phyloP scores from a whole-genome alignment of 768 basidiomycete species.

The Tephrocybe sp. region DNA sequence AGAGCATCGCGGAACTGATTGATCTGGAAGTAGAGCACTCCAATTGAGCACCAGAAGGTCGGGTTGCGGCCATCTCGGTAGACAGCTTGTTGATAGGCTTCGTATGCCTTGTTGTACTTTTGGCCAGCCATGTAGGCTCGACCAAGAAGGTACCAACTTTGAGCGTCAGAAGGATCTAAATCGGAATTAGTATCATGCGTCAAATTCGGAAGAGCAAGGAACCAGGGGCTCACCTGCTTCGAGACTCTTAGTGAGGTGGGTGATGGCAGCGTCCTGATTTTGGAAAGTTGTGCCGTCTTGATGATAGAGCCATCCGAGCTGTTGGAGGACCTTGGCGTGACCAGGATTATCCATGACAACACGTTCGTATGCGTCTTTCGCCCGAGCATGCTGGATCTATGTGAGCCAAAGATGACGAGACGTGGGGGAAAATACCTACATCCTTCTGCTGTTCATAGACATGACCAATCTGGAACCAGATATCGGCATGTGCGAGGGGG shows the following conservation, averaged over 20 bases:
- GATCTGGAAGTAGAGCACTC: slow-evolving; percentile 99
- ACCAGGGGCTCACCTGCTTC: slow-evolving; percentile 73
- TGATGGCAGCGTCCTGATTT: slow-evolving; percentile 92
- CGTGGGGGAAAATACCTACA: slow-evolving; percentile 42
- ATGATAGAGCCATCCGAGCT: slow-evolving; percentile 97
- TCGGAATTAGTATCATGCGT: neutral
- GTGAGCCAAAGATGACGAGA: neutral
- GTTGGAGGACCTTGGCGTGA: slow-evolving; percentile 96
- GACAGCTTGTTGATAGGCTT: slow-evolving; percentile 98
- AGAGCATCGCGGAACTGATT: slow-evolving; percentile 99
- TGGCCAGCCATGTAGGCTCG: slow-evolving; percentile 98
- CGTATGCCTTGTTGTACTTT: slow-evolving; percentile 99
- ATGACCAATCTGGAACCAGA: slow-evolving; percentile 99
- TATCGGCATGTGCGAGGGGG: slow-evolving; percentile 95
- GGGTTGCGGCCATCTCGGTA: slow-evolving; percentile 99
- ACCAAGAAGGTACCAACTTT: slow-evolving; percentile 98
- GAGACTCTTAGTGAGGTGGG: slow-evolving; percentile 91
- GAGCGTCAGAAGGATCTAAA: slow-evolving; percentile 90
- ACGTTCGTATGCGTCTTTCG: slow-evolving; percentile 94
- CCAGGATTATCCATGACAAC: slow-evolving; percentile 91
- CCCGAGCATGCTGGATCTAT: slow-evolving; percentile 68
- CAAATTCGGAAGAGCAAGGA: neutral
- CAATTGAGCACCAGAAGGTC: slow-evolving; percentile 99
- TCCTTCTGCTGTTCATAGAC: slow-evolving; percentile 98
- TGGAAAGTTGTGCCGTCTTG: slow-evolving; percentile 94